Evolutionary conservation across 139 green algal species (phyloP), one percentile per base, ranked within the genome.

Genomic region (Chlorella sp.): DNA sequence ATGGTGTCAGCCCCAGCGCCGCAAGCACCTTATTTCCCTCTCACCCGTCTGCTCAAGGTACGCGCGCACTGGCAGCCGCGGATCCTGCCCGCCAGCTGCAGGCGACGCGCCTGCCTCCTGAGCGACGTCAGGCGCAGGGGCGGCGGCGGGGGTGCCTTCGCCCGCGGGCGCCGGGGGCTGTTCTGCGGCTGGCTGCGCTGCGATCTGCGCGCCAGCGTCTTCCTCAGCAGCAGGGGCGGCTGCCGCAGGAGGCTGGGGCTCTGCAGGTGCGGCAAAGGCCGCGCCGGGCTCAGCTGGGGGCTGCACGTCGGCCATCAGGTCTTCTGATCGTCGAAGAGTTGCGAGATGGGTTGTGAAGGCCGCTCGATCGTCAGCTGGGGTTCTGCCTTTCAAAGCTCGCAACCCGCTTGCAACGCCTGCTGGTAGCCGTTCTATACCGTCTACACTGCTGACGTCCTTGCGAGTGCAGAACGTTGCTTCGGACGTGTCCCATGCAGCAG

Each of bases 1-100:
- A 9, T 57, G 9, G 9, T n/a, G n/a, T n/a, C n/a, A 57, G 7
- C 48, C 9, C 48, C 48, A 57, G 48, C 9, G 48, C 7, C 9
- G 48, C 48, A 57, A 57, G 48, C 5, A 57, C 48, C 48, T 24
- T 11, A 24, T 19, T 30, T 61, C 39, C 30, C 12, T 34, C 85
- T 21, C 53, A 84, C 73, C 85, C 21, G 71, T 89, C 48, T 83
- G 85, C 48, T 76, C 85, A n/a, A 88, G 84, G 68, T 88, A 88
- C 28, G 84, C 40, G 11, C 84, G 84, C 32, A 88, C 84, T 24
- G 84, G 84, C 39, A 88, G 68, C 68, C 84, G 66, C 66, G 64
- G 66, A 68, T 88, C 84, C 15, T 61, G 34, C 75, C 22, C 48
- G 16, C 36, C 32, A 14, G 79, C 42, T 19, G 28, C 79, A 22